Evolutionary conservation across 441 rosid species (phyloP).

Genomic region (Syzygium syzygioides): DNA sequence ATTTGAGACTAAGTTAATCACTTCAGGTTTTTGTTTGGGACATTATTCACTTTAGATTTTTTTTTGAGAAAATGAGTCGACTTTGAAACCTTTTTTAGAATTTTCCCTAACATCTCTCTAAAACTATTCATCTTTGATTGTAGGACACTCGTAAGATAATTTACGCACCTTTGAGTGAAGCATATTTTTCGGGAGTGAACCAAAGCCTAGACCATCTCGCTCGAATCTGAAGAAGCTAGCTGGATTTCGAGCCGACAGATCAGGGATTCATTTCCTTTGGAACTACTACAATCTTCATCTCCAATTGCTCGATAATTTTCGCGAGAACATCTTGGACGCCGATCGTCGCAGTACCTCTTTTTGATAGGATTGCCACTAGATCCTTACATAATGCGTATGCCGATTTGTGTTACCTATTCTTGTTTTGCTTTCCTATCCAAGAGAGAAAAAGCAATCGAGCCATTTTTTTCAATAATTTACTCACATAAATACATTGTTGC

Average conservation of each 20-base stretch:
- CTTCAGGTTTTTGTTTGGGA: fast-evolving
- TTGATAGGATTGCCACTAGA: too few species aligned
- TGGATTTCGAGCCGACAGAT: not conserved
- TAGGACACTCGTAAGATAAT: not conserved
- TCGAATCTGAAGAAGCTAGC: not conserved
- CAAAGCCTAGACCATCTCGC: not conserved
- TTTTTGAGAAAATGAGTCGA: too few species aligned
- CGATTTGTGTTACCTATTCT: not conserved
- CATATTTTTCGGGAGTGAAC: too few species aligned
- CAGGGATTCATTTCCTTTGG: not conserved
- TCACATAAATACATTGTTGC: not conserved
- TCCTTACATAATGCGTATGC: not conserved
- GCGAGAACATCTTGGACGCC: fast-evolving
- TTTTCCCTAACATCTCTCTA: too few species aligned
- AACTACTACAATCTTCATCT: not conserved
- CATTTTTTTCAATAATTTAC: not conserved
- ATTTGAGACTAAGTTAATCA: too few species aligned
- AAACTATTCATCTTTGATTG: too few species aligned
- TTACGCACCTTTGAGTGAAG: too few species aligned
- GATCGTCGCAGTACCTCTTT: fast-evolving
- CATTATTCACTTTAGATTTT: fast-evolving
- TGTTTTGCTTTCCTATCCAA: not conserved
- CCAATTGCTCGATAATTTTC: not conserved
- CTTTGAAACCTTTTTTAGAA: fast-evolving
- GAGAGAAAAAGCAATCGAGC: not conserved